phyloP scores from a whole-genome alignment of 108 stramenopile species.

The Pinguiococcus pyrenoidosus region DNA sequence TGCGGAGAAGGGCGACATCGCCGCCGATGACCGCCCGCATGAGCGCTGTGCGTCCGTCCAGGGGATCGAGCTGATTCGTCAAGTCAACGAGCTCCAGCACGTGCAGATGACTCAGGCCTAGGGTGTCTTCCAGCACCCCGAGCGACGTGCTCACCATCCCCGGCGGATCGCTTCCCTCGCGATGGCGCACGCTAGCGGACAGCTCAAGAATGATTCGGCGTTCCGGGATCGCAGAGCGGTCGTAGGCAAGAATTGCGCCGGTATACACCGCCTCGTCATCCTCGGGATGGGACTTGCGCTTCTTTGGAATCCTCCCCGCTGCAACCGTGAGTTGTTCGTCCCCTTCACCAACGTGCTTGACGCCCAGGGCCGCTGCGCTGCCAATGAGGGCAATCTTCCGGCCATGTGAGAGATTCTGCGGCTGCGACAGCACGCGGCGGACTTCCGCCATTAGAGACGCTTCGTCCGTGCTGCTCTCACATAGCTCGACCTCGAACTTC shows the following conservation, averaged over 20 bases:
- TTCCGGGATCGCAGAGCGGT: not conserved
- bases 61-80: conserved; percentile 11
- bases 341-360: too few species aligned
- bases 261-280: too few species aligned
- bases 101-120: conserved; percentile 10
- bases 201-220: conserved; percentile 8
- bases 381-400: too few species aligned
- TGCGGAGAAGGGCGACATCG: conserved; percentile 4
- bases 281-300: too few species aligned
- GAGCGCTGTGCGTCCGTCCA: conserved; percentile 10
- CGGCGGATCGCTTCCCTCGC: conserved; percentile 11
- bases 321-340: too few species aligned
- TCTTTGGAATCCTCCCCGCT: too few species aligned
- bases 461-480: conserved; percentile 17
- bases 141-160: conserved; percentile 13
- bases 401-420: conserved; percentile 4
- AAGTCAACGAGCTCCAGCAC: conserved; percentile 10
- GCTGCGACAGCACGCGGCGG: conserved; percentile 11
- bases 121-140: not conserved
- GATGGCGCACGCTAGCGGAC: conserved; percentile 1
- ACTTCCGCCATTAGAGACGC: conserved; percentile 6
- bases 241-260: too few species aligned
- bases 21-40: conserved; percentile 9
- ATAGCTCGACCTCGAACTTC: not conserved
- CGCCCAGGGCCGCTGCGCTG: too few species aligned